Conservation (phyloP, 768 basidiomycete species). For the Coprinopsis cinerea region DNA sequence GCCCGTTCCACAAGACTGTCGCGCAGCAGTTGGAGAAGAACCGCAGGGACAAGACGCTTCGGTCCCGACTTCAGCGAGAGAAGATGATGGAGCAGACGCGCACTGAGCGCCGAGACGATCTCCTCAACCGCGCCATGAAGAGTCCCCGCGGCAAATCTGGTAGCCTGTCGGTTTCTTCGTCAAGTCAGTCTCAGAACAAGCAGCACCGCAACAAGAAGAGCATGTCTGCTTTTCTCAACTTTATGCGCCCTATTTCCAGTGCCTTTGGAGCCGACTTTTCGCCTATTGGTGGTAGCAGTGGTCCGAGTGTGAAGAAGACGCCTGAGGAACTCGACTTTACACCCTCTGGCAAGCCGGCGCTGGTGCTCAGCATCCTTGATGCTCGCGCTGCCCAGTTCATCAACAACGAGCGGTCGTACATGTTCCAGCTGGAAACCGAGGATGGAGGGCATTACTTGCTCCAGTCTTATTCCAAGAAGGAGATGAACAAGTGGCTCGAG, state of each 20-base stretch:
- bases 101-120: conserved; percentile 68
- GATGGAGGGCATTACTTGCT: conserved; percentile 81
- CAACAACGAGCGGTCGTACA: conserved; percentile 78
- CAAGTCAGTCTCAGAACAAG: conserved; percentile 36
- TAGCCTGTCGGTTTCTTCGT: not conserved
- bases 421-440: conserved; percentile 79
- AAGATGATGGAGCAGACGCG: conserved; percentile 70
- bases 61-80: conserved; percentile 66
- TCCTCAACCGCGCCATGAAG: conserved; percentile 71
- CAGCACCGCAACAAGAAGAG: conserved; percentile 85
- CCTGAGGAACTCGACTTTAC: conserved; percentile 72
- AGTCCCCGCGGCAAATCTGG: conserved; percentile 25
- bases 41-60: conserved; percentile 66
- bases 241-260: conserved; percentile 87
- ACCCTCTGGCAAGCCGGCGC: conserved; percentile 65
- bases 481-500: conserved; percentile 75
- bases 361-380: conserved; percentile 70
- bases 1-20: conserved; percentile 65
- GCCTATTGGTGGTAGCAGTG: conserved; percentile 24
- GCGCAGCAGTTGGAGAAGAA: conserved; percentile 73
- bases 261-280: conserved; percentile 68
- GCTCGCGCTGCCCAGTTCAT: conserved; percentile 64
- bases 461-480: conserved; percentile 64
- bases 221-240: conserved; percentile 77
- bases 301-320: conserved; percentile 41